phyloP scores from a whole-genome alignment of 1,284 basidiomycete genomes.

The Ustilago bromivora region DNA sequence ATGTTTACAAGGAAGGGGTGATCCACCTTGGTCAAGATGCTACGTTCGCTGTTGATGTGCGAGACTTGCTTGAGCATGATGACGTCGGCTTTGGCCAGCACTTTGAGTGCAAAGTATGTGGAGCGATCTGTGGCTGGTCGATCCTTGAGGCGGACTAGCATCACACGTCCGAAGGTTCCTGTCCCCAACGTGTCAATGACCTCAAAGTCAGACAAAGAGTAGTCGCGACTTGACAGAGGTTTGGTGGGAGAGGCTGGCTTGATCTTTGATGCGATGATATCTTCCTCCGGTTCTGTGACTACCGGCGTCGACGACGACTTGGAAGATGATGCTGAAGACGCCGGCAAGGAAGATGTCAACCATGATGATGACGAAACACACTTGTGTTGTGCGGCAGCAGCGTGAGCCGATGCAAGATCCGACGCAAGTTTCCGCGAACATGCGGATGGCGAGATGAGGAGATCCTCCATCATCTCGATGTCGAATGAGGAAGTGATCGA shows the following conservation, averaged over 20 bases:
- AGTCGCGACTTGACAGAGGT: not conserved
- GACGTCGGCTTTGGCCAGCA: slow-evolving; percentile 73
- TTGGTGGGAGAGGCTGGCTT: not conserved
- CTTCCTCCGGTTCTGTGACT: not conserved
- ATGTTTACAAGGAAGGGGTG: slow-evolving; percentile 67
- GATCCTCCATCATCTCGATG: slow-evolving; percentile 20
- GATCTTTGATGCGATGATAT: not conserved
- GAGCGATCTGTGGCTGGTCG: slow-evolving; percentile 25
- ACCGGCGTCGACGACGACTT: slow-evolving; percentile 3
- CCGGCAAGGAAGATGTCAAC: not conserved
- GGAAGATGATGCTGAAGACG: slow-evolving; percentile 4
- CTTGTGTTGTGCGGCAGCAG: not conserved
- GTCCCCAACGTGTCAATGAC: slow-evolving; percentile 60
- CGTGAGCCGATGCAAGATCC: not conserved
- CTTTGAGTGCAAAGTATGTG: slow-evolving; percentile 73
- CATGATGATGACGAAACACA: not conserved
- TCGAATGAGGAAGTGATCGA: slow-evolving; percentile 6
- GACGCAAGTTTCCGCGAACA: not conserved
- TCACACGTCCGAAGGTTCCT: slow-evolving; percentile 63
- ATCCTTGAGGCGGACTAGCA: slow-evolving; percentile 51
- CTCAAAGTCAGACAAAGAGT: slow-evolving; percentile 48
- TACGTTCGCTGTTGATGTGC: slow-evolving; percentile 74
- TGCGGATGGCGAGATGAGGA: not conserved
- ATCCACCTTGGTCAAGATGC: slow-evolving; percentile 69
- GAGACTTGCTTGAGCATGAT: slow-evolving; percentile 74